Conservation (phyloP, 371 early-diverging fungal species). For the Circinella minor region DNA sequence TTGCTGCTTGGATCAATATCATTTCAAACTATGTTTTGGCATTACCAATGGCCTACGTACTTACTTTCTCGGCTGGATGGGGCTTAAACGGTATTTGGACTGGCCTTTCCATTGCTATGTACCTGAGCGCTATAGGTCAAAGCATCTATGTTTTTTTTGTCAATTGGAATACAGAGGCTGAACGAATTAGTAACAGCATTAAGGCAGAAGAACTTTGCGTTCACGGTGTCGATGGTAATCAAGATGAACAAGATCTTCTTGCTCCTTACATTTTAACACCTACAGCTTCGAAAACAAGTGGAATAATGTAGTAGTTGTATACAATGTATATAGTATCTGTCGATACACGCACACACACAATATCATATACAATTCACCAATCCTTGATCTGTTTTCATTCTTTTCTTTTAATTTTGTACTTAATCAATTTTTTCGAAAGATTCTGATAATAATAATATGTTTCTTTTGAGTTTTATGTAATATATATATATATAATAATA, state of each 20-base stretch:
- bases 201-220: constrained; percentile 25
- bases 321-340: not conserved
- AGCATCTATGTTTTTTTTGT: constrained; percentile 38
- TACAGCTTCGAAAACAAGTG: too few species aligned
- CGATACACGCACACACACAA: not conserved
- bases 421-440: too few species aligned
- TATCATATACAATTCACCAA: not conserved
- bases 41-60: constrained; percentile 66
- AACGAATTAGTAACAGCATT: constrained; percentile 38
- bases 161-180: constrained; percentile 56
- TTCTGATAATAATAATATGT: too few species aligned
- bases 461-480: too few species aligned
- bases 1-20: constrained; percentile 73
- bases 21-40: constrained; percentile 73
- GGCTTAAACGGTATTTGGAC: constrained; percentile 74
- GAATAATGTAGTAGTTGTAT: not conserved
- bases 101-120: constrained; percentile 62
- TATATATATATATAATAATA: too few species aligned
- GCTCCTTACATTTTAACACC: too few species aligned
- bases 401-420: too few species aligned
- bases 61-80: constrained; percentile 62
- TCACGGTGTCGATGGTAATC: not conserved
- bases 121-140: constrained; percentile 51
- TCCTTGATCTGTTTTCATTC: not conserved
- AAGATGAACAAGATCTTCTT: not conserved